Evolutionary conservation across 306 rosid species (phyloP).

Genomic region (Carpinus fangiana): DNA sequence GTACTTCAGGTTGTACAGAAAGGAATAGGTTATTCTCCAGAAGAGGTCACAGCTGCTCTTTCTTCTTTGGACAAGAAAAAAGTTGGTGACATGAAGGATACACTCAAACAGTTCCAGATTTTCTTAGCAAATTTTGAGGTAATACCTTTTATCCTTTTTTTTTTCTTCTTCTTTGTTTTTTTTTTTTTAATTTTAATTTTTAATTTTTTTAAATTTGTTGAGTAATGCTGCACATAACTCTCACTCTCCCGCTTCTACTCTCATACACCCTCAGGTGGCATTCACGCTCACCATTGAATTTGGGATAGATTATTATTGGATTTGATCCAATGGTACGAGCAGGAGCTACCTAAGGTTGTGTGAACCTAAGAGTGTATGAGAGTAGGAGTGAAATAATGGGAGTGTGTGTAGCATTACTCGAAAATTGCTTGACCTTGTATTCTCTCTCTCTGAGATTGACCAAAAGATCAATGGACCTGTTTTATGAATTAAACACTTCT

Average conservation of each 20-base stretch:
- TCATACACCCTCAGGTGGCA: too few species aligned
- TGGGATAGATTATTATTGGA: too few species aligned
- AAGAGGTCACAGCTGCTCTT: conserved; percentile 69
- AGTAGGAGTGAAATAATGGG: too few species aligned
- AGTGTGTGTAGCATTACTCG: too few species aligned
- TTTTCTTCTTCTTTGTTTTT: too few species aligned
- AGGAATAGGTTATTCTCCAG: conserved; percentile 74
- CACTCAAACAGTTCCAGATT: conserved; percentile 63
- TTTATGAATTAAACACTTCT: background rate
- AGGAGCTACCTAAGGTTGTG: too few species aligned
- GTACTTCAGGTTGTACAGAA: conserved; percentile 68
- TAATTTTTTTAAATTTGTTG: background rate
- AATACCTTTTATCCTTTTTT: background rate
- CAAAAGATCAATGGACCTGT: background rate
- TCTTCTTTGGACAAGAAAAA: conserved; percentile 55
- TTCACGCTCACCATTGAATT: too few species aligned
- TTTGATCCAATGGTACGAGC: too few species aligned
- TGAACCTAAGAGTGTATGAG: too few species aligned
- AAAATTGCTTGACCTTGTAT: background rate
- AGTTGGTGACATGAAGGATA: conserved; percentile 58
- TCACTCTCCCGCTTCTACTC: too few species aligned
- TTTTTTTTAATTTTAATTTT: too few species aligned
- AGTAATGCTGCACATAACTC: too few species aligned
- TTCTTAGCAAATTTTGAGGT: conserved; percentile 85
- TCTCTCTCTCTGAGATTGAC: background rate